These are phyloP conservation scores for Lantana camara DNA, from an alignment of 257 asterid species.

Conservation along the genomic window DNA sequence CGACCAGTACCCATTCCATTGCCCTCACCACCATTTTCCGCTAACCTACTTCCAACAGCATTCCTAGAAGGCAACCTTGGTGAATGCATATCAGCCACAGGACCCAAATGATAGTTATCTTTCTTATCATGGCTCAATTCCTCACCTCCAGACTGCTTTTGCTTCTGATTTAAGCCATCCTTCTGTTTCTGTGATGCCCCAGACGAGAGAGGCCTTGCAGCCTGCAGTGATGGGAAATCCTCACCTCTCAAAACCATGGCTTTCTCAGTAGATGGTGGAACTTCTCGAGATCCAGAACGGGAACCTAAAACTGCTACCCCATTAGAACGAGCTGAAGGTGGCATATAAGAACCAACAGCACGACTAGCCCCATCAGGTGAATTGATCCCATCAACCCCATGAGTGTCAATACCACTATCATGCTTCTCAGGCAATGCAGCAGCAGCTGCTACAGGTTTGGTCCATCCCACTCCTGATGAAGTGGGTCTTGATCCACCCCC, in stretches of 20 bases:
- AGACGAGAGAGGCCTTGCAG: constrained; percentile 73
- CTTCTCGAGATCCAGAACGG: constrained; percentile 44
- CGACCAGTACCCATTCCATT: constrained; percentile 42
- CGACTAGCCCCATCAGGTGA: constrained; percentile 46
- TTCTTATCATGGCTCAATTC: constrained; percentile 51
- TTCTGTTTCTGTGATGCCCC: constrained; percentile 69
- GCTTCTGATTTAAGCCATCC: constrained; percentile 65
- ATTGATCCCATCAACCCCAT: constrained; percentile 40
- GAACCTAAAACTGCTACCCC: constrained; percentile 43
- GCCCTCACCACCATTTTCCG: constrained; percentile 47
- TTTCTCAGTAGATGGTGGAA: constrained; percentile 50
- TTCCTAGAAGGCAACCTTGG: constrained; percentile 45
- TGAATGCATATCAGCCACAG: constrained; percentile 46
- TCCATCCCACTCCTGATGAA: constrained; percentile 94
- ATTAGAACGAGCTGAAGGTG: constrained; percentile 70
- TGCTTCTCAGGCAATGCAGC: constrained; percentile 47
- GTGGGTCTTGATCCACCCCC: constrained; percentile 78
- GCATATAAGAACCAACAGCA: constrained; percentile 63
- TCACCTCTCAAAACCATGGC: constrained; percentile 88
- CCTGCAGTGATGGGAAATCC: constrained; percentile 97
- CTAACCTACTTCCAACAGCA: constrained; percentile 38
- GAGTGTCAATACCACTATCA: constrained; percentile 40
- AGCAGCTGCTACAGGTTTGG: constrained; percentile 56
- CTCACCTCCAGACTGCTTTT: constrained; percentile 48
- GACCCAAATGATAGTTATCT: constrained; percentile 48